Evolutionary conservation across 192 early-diverging fungal genomes (phyloP), one percentile per base, ranked within the genome.

Genomic region (Geranomyces variabilis): DNA sequence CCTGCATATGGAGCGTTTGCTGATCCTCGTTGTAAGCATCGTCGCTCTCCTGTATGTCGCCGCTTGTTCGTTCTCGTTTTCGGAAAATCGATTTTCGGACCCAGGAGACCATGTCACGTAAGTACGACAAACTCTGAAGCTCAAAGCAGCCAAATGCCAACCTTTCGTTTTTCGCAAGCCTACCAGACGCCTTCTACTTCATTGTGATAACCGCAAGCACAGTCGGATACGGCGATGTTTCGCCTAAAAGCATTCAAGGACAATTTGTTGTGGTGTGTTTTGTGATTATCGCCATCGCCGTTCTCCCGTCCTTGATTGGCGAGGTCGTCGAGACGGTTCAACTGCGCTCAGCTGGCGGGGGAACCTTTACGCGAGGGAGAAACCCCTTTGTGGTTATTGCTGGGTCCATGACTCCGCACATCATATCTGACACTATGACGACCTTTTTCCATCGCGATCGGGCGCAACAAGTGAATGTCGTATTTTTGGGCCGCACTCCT

Each of bases 211-310:
- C 87, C 1, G 75, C 88, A n/a, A 85, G 87, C 2, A 92, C 90
- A 2, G 90, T 92, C 10, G 90, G 90, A 21, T 91, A 90, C 68
- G 90, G 90, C 29, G 90, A 92, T 62, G 83, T 92, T 44, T 83
- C 87, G 0, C 82, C 90, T 13, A 70, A 75, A 30, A 80, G 89
- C 9, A 66, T 77, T 4, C 80, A 75, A 19, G 86, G 83, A 22
- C 74, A 83, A 67, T n/a, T 86, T 15, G 84, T 88, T 21, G 81
- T 90, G 56, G 82, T 90, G 73, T 17, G 33, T 9, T 64, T 64
- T 36, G 41, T 64, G 19, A 46, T 64, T 36, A 19, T 64, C n/a
- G 63, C 89, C 24, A 71, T 92, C n/a, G 80, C 81, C 2, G 67
- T 89, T 10, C 65, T 92, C 0, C 90, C 90, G 8, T 76, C 79